phyloP scores from a whole-genome alignment of 2,329 filamentous ascomycete genomes.

The Tetracladium maxilliforme region DNA sequence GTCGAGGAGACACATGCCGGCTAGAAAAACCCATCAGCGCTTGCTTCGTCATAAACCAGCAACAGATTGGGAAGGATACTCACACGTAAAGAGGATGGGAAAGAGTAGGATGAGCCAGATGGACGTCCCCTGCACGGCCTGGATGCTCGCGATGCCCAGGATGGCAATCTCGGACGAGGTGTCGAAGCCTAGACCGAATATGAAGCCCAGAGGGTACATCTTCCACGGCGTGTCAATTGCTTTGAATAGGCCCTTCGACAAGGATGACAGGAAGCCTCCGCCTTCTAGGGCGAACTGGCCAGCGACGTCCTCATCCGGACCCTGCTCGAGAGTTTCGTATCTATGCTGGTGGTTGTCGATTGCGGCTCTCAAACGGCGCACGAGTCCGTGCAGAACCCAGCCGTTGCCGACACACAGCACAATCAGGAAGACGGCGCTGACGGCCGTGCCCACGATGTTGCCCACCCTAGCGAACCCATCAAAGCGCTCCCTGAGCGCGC shows the following conservation, averaged over 20 bases:
- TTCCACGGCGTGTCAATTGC: conserved; percentile 74
- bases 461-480: conserved; percentile 68
- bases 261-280: conserved; percentile 55
- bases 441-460: conserved; percentile 76
- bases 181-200: conserved; percentile 90
- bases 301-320: conserved; percentile 14
- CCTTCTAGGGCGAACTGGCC: conserved; percentile 57
- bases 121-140: conserved; percentile 71
- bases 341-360: too few species aligned
- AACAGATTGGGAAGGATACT: background rate
- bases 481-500: conserved; percentile 68
- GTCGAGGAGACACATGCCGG: conserved; percentile 90
- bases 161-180: conserved; percentile 90
- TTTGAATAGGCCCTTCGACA: conserved; percentile 65
- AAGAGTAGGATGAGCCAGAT: conserved; percentile 94
- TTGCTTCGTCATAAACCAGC: background rate
- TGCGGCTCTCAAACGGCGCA: conserved; percentile 44
- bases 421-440: conserved; percentile 72
- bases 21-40: conserved; percentile 19
- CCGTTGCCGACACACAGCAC: conserved; percentile 71
- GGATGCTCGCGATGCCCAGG: conserved; percentile 76
- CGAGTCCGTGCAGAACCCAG: conserved; percentile 69
- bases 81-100: conserved; percentile 74
- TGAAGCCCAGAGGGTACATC: conserved; percentile 80
- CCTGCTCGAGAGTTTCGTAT: conserved; percentile 11